These are phyloP conservation scores for Rhynchosporium agropyri DNA, from an alignment of 2,329 filamentous ascomycete species.

Conservation along the genomic window DNA sequence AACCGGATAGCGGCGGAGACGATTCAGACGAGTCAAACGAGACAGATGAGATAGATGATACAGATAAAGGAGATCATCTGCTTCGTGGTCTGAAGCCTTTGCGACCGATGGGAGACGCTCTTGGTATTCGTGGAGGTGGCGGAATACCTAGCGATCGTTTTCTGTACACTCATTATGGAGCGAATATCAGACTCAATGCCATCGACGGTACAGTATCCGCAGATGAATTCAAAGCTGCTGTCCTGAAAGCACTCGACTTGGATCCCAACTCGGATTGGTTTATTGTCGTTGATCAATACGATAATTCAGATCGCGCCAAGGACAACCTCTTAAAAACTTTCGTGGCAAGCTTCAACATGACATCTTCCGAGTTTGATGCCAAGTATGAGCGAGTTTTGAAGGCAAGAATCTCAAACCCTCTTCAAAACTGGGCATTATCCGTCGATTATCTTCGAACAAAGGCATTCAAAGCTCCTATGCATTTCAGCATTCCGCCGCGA, in stretches of 20 bases:
- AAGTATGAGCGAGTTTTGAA: constrained; percentile 10
- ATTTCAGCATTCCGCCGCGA: constrained; percentile 1
- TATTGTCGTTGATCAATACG: constrained; percentile 26
- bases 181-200: not conserved
- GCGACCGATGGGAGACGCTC: not conserved
- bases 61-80: not conserved
- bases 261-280: constrained; percentile 13
- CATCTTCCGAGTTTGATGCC: not conserved
- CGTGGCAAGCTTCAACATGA: constrained; percentile 2
- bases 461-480: not conserved
- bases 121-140: constrained; percentile 29
- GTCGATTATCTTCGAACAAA: constrained; percentile 8
- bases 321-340: not conserved
- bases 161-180: constrained; percentile 19
- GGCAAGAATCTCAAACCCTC: constrained; percentile 12
- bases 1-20: too few species aligned
- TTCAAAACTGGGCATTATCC: constrained; percentile 15
- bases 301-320: constrained; percentile 16
- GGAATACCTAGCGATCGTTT: constrained; percentile 17
- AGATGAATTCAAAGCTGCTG: constrained; percentile 12
- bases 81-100: not conserved
- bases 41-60: too few species aligned
- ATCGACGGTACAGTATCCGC: not conserved
- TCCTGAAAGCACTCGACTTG: constrained; percentile 13
- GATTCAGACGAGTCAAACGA: too few species aligned